Evolutionary conservation across 1,284 basidiomycete genomes (phyloP).

Genomic region (Heterobasidion irregulare): DNA sequence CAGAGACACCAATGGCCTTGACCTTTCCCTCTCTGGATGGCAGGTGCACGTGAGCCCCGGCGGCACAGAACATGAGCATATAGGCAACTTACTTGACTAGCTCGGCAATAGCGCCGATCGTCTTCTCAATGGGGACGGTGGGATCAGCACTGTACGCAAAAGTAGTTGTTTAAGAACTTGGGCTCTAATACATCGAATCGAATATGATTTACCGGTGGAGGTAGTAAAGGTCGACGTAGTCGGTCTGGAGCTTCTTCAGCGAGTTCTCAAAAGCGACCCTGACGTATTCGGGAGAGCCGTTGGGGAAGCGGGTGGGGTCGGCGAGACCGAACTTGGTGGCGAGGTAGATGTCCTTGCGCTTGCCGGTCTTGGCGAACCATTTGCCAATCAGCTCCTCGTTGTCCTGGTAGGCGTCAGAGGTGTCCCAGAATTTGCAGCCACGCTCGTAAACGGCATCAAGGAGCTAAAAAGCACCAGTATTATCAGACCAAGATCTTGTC

Average conservation of each 20-base stretch:
- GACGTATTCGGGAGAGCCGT: constrained; percentile 21
- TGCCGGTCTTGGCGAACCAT: constrained; percentile 29
- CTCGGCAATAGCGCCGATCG: constrained; percentile 24
- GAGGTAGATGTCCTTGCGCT: constrained; percentile 34
- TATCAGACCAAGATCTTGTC: background rate
- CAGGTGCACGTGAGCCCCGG: background rate
- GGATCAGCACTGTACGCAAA: constrained; percentile 13
- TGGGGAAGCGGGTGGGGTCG: constrained; percentile 5
- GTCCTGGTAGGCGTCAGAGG: constrained; percentile 20
- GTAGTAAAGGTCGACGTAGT: constrained; percentile 31
- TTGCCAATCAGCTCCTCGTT: constrained; percentile 20
- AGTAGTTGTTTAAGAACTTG: background rate
- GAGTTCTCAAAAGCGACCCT: constrained; percentile 21
- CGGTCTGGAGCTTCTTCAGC: constrained; percentile 25
- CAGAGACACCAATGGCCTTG: constrained; percentile 34
- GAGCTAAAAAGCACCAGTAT: constrained; percentile 10
- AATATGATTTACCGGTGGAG: constrained; percentile 19
- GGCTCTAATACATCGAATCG: background rate
- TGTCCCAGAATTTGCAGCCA: constrained; percentile 23
- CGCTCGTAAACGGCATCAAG: constrained; percentile 19
- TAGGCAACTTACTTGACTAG: constrained; percentile 20
- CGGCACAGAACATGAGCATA: background rate
- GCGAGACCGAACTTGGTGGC: constrained; percentile 34
- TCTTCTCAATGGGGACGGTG: constrained; percentile 20
- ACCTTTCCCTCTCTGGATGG: constrained; percentile 26